Evolutionary conservation across 805 yeast species (phyloP).

Genomic region (Monosporozyma yasuniensis): DNA sequence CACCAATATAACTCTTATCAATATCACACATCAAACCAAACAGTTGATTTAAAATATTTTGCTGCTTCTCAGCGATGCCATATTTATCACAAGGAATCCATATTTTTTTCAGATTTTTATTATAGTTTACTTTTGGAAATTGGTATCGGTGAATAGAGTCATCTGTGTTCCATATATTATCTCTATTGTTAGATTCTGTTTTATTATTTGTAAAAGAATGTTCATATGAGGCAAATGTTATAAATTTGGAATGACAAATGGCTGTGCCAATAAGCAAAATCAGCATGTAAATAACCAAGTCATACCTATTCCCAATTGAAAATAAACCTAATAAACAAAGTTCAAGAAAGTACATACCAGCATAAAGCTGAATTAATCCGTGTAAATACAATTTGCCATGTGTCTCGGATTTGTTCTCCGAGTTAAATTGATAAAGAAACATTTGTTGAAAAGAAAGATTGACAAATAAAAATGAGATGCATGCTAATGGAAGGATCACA

Average conservation of each 20-base stretch:
- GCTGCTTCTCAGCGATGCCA: conserved; percentile 28
- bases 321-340: conserved; percentile 70
- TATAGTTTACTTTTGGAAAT: conserved; percentile 4
- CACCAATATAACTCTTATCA: conserved; percentile 9
- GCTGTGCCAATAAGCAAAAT: conserved; percentile 44
- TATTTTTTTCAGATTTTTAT: conserved; percentile 13
- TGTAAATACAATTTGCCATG: conserved; percentile 62
- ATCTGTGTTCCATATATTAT: too few relatives aligned
- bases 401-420: conserved; percentile 49
- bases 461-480: conserved; percentile 47
- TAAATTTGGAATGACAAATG: conserved; percentile 46
- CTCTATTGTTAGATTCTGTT: neutral
- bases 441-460: conserved; percentile 64
- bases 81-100: conserved; percentile 38
- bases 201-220: neutral
- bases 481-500: conserved; percentile 51
- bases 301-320: conserved; percentile 45
- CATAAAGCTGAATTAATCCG: conserved; percentile 67
- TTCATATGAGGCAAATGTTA: conserved; percentile 12
- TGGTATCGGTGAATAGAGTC: neutral
- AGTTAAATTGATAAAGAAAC: conserved; percentile 47
- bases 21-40: conserved; percentile 11
- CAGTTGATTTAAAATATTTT: conserved; percentile 7
- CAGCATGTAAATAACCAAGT: conserved; percentile 42
- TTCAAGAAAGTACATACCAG: conserved; percentile 78